phyloP scores from a whole-genome alignment of 164 flowering plant species.

The Tetracentron sinense region DNA sequence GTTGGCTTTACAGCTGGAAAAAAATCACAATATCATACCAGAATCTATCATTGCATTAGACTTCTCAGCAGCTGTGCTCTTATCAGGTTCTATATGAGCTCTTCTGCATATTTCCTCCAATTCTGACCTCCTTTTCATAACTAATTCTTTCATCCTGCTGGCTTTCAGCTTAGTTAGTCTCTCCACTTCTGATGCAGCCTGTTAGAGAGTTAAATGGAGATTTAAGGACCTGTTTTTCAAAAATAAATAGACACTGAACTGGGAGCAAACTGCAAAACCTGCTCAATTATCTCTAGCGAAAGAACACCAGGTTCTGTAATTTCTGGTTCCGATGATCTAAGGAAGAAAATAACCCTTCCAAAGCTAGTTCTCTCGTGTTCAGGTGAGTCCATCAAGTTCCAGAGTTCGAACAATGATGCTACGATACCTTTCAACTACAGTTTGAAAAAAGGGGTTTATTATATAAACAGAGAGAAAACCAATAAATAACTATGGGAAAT shows the following conservation, averaged over 20 bases:
- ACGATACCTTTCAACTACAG: constrained; percentile 67
- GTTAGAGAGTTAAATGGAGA: constrained; percentile 14
- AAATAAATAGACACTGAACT: not conserved
- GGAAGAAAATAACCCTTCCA: constrained; percentile 35
- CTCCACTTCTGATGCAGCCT: constrained; percentile 80
- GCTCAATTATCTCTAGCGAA: constrained; percentile 62
- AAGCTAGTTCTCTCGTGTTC: constrained; percentile 52
- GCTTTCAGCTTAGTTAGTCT: constrained; percentile 78
- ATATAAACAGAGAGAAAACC: not conserved
- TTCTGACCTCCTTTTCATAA: constrained; percentile 75
- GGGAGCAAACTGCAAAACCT: constrained; percentile 37
- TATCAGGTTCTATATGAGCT: constrained; percentile 79
- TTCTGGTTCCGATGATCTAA: constrained; percentile 49
- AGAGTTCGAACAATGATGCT: constrained; percentile 57
- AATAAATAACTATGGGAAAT: not conserved
- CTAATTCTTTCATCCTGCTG: constrained; percentile 90
- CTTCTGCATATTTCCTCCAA: constrained; percentile 75
- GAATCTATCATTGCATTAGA: constrained; percentile 83
- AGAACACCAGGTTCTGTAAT: constrained; percentile 60
- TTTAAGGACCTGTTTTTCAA: constrained; percentile 4
- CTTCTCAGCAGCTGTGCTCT: constrained; percentile 80
- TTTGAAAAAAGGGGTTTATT: not conserved
- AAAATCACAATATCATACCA: constrained; percentile 36
- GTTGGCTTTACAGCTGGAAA: not conserved
- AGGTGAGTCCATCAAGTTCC: constrained; percentile 89